Percentiles rank a stretch among this genome's conserved stretches.
These are phyloP conservation scores for Blastocystis sp. DNA, from an alignment of 352 stramenopile genomes.

Conservation along the genomic window DNA sequence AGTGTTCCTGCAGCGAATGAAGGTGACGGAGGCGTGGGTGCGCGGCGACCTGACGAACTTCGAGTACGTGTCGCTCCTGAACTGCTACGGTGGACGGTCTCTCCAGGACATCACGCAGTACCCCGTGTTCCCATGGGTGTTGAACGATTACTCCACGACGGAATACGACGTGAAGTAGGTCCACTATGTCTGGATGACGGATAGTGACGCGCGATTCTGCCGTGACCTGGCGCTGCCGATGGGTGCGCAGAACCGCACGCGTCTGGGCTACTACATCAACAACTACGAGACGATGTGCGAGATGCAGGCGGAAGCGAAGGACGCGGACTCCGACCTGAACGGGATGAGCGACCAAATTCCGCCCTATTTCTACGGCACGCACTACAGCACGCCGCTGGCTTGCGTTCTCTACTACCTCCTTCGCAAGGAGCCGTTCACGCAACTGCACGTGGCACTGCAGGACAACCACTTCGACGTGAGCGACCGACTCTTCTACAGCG, in stretches of 20 bases:
- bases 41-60: slow-evolving; percentile 78
- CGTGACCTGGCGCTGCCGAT: slow-evolving; percentile 93
- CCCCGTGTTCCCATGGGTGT: slow-evolving; percentile 93
- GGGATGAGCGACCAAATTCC: slow-evolving; percentile 79
- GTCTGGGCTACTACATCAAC: slow-evolving; percentile 81
- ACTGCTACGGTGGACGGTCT: slow-evolving; percentile 89
- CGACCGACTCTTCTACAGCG: slow-evolving; percentile 93
- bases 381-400: slow-evolving; percentile 94
- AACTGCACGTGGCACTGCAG: slow-evolving; percentile 90
- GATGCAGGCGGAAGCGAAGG: not conserved
- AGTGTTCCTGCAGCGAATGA: not conserved
- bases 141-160: slow-evolving; percentile 89
- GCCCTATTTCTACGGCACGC: slow-evolving; percentile 87
- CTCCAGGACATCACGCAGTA: slow-evolving; percentile 98
- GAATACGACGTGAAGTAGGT: slow-evolving; percentile 82
- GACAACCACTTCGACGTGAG: slow-evolving; percentile 94
- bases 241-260: slow-evolving; percentile 87
- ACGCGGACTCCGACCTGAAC: slow-evolving; percentile 75
- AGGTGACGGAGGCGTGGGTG: slow-evolving; percentile 38
- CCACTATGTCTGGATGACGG: not conserved
- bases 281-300: slow-evolving; percentile 60
- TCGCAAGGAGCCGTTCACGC: slow-evolving; percentile 92
- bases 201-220: slow-evolving; percentile 83
- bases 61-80: slow-evolving; percentile 93
- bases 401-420: slow-evolving; percentile 97